Evolutionary conservation across 2,329 filamentous ascomycete genomes (phyloP), one percentile per base, ranked within the genome.

Genomic region (Lasiodiplodia sp.): DNA sequence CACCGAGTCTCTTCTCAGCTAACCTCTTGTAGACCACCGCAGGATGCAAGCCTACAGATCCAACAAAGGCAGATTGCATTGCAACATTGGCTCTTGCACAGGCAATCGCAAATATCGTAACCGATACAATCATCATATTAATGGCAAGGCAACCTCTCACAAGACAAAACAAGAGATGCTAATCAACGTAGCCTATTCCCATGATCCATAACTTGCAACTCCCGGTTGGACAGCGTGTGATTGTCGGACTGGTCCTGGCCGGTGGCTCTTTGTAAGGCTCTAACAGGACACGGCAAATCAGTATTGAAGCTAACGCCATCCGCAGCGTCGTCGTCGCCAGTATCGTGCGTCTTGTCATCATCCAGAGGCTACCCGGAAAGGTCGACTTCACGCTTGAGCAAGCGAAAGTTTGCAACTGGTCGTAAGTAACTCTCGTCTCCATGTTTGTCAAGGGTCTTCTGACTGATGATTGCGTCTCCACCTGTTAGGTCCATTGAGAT

Each of bases 401-500:
- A 49, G 60, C 28, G 1, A 38, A 34, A 14, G 60, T 64, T 21
- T 47, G 49, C 38, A 53, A 34, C 49, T 64, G 40, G 60, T 49
- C 44, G 60, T 64, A 34, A 64, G 60, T 51, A 25, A 3, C 18
- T n/a, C 40, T 6, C 34, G 34, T 10, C 8, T 16, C 38, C 11
- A 31, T 5, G 4, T 23, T 12, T 18, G 3, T 18, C 44, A n/a
- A 2, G 23, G 2, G 4, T 11, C 31, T 21, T 31, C 14, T 37
- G 25, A 18, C 44, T 51, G 40, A 53, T 18, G 10, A 14, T 21
- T 44, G 16, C 4, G 16, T 16, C 40, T 16, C 21, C 14, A 4
- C 5, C 3, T 40, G 7, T 37, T 11, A 58, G 55, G 1, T 58
- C 55, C 37, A 88, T 96, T 67, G 93, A 97, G 78, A 92, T 96